Percentiles rank a stretch among this genome's conserved stretches.
Evolutionary conservation across 2,329 filamentous ascomycete genomes (phyloP).

Genomic region (Botryosphaeria dothidea): DNA sequence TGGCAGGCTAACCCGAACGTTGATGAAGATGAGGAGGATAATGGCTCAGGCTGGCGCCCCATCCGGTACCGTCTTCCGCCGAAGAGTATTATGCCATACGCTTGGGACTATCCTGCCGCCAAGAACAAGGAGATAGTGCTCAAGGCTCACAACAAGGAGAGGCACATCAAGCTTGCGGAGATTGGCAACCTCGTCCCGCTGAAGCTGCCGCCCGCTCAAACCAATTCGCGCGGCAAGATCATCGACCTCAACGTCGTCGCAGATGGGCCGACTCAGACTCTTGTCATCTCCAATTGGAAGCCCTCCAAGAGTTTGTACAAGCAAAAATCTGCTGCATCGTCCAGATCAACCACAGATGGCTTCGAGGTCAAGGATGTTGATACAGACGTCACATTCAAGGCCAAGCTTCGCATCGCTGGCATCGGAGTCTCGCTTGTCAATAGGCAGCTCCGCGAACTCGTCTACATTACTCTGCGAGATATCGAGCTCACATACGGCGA

Average conservation of each 20-base stretch:
- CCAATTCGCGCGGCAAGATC: conserved; percentile 71
- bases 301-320: conserved; percentile 89
- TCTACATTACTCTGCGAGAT: conserved; percentile 90
- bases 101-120: conserved; percentile 98
- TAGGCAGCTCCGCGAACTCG: conserved; percentile 83
- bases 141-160: conserved; percentile 73
- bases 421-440: conserved; percentile 94
- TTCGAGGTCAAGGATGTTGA: conserved; percentile 96
- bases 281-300: conserved; percentile 93
- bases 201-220: conserved; percentile 72
- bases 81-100: conserved; percentile 98
- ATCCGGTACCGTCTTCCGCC: conserved; percentile 90
- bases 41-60: conserved; percentile 81
- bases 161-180: conserved; percentile 91
- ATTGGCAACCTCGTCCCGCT: conserved; percentile 96
- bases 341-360: conserved; percentile 64
- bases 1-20: conserved; percentile 92
- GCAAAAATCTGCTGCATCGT: conserved; percentile 58
- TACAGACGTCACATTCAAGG: conserved; percentile 83
- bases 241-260: conserved; percentile 97
- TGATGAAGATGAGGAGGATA: conserved; percentile 87
- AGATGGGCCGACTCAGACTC: conserved; percentile 89
- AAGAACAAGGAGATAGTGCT: conserved; percentile 93
- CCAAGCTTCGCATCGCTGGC: conserved; percentile 83
- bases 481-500: conserved; percentile 90